phyloP scores from a whole-genome alignment of 176 grass and related monocot species.

The Dendrocalamus sinicus region DNA sequence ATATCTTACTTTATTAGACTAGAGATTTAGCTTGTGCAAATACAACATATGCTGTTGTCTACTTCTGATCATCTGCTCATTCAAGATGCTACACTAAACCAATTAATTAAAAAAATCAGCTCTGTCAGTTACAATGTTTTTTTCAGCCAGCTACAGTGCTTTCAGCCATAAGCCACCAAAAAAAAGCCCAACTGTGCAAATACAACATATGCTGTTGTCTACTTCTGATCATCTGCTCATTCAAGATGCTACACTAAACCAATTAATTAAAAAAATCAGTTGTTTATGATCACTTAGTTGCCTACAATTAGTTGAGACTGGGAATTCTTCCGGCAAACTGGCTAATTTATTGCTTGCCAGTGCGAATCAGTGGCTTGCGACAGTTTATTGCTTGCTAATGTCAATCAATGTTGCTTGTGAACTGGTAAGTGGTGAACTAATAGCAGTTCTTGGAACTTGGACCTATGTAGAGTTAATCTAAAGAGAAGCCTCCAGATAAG shows the following conservation, averaged over 20 bases:
- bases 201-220: not conserved
- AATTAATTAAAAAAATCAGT: not conserved
- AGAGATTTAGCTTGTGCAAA: not conserved
- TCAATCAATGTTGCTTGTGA: constrained; percentile 5
- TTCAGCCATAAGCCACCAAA: too few relatives aligned
- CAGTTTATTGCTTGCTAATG: not conserved
- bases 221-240: not conserved
- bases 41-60: not conserved
- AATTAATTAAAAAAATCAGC: not conserved
- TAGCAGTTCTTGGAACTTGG: constrained; percentile 12
- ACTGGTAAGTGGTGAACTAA: not conserved
- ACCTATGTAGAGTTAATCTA: not conserved
- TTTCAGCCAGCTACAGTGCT: too few relatives aligned
- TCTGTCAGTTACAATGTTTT: too few relatives aligned
- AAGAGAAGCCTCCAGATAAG: not conserved
- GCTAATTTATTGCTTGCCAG: constrained; percentile 7
- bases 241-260: not conserved
- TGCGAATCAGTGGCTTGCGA: not conserved
- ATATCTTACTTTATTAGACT: constrained; percentile 5
- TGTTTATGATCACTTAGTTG: constrained; percentile 1
- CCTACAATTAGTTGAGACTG: not conserved
- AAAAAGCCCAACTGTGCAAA: too few relatives aligned
- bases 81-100: not conserved
- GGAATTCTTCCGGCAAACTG: constrained; percentile 5
- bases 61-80: not conserved